Percentiles rank a stretch among this genome's conserved stretches.
Conservation (phyloP, 495 filamentous ascomycete species). For the Neurospora sublineolata region DNA sequence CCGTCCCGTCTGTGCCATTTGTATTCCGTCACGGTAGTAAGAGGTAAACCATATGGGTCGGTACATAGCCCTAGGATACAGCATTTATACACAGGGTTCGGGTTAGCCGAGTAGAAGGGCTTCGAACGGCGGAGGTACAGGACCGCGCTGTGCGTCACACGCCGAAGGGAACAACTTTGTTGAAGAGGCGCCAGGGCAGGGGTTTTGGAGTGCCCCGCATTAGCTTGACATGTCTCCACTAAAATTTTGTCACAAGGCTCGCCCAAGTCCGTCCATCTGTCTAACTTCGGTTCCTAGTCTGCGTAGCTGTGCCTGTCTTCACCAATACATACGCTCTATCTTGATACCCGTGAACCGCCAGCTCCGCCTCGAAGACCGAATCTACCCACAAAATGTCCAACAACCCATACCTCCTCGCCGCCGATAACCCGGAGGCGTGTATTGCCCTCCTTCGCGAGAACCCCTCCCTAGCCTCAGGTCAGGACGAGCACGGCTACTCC, state of each 20-base stretch:
- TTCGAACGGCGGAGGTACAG: neutral
- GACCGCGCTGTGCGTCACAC: neutral
- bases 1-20: neutral
- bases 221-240: neutral
- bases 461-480: conserved; percentile 51
- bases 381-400: conserved; percentile 27
- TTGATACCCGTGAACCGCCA: neutral
- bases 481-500: conserved; percentile 81
- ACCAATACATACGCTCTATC: neutral
- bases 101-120: neutral
- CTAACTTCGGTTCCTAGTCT: neutral
- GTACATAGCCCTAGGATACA: neutral
- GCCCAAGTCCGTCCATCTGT: neutral
- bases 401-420: conserved; percentile 69
- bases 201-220: neutral
- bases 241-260: conserved; percentile 2
- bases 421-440: conserved; percentile 57
- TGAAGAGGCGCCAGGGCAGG: neutral
- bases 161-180: neutral
- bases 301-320: neutral
- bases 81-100: neutral
- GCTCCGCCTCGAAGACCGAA: neutral
- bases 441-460: conserved; percentile 55
- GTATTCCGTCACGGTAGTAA: neutral
- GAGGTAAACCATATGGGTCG: neutral